Percentiles rank a stretch among this genome's conserved stretches.
Evolutionary conservation across 2,329 filamentous ascomycete genomes (phyloP).

Genomic region (Fusarium humuli): DNA sequence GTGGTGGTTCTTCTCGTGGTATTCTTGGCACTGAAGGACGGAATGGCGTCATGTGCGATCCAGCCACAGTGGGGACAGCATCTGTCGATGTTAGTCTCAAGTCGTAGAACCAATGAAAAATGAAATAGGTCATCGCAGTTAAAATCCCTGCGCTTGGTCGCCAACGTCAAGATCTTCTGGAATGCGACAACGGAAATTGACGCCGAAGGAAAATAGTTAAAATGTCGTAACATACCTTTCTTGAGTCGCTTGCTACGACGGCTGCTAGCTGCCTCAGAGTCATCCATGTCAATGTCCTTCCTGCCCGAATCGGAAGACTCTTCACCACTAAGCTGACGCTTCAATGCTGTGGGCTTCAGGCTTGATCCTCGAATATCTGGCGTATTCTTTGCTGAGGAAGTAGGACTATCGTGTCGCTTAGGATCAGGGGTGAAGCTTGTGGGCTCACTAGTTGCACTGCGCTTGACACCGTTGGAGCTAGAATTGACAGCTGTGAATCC

Average conservation of each 20-base stretch:
- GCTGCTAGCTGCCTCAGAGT: slow-evolving; percentile 71
- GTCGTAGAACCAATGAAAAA: slow-evolving; percentile 37
- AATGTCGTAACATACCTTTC: slow-evolving; percentile 60
- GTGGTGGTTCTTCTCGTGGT: slow-evolving; percentile 63
- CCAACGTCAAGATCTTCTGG: slow-evolving; percentile 37
- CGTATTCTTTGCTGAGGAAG: slow-evolving; percentile 71
- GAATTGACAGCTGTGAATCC: slow-evolving; percentile 79
- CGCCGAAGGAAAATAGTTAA: slow-evolving; percentile 4
- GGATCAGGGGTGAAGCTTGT: slow-evolving; percentile 72
- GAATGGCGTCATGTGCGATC: slow-evolving; percentile 96
- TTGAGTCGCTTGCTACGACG: slow-evolving; percentile 93
- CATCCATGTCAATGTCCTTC: slow-evolving; percentile 65
- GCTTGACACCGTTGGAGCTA: slow-evolving; percentile 76
- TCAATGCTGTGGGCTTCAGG: slow-evolving; percentile 71
- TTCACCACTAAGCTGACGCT: slow-evolving; percentile 78
- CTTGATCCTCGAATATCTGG: slow-evolving; percentile 71
- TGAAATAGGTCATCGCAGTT: slow-evolving; percentile 34
- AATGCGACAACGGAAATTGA: slow-evolving; percentile 29
- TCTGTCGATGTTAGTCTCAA: slow-evolving; percentile 52
- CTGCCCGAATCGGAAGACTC: slow-evolving; percentile 60
- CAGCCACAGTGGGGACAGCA: slow-evolving; percentile 85
- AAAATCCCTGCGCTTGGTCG: slow-evolving; percentile 44
- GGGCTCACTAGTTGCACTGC: slow-evolving; percentile 56
- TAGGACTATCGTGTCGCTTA: slow-evolving; percentile 71
- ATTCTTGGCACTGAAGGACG: slow-evolving; percentile 81